These are phyloP conservation scores for Acacia acuminata DNA, from an alignment of 306 rosid species.

Conservation along the genomic window DNA sequence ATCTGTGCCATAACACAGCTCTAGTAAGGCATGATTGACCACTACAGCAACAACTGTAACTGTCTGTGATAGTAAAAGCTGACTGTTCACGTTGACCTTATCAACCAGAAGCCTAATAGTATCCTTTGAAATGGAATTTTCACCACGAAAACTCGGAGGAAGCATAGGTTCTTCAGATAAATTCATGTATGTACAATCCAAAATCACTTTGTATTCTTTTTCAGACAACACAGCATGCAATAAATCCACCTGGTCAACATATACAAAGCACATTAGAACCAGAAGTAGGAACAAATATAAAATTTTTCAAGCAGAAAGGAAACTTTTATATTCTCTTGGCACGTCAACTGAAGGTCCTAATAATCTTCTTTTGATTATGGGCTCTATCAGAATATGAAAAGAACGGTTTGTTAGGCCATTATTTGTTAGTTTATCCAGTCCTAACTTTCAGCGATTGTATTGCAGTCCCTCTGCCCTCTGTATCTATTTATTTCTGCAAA, in stretches of 20 bases:
- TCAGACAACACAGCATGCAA: slow-evolving; percentile 83
- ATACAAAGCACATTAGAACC: slow-evolving; percentile 27
- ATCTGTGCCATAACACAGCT: slow-evolving; percentile 73
- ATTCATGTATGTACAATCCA: slow-evolving; percentile 84
- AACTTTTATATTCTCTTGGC: neutral
- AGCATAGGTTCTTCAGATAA: slow-evolving; percentile 78
- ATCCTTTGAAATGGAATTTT: slow-evolving; percentile 69
- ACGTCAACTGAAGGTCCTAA: too few relatives aligned
- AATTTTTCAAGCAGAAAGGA: neutral
- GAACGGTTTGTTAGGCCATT: too few relatives aligned
- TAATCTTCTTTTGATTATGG: too few relatives aligned
- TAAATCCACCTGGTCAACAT: slow-evolving; percentile 72
- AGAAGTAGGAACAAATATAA: neutral
- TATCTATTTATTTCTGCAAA: too few relatives aligned
- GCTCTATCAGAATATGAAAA: too few relatives aligned
- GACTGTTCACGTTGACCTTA: slow-evolving; percentile 89
- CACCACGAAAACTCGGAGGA: slow-evolving; percentile 94
- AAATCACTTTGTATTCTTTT: slow-evolving; percentile 90
- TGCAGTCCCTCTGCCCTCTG: too few relatives aligned
- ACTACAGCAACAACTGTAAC: slow-evolving; percentile 77
- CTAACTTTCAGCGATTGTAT: too few relatives aligned
- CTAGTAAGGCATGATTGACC: slow-evolving; percentile 79
- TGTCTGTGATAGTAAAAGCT: slow-evolving; percentile 70
- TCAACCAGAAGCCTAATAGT: slow-evolving; percentile 80
- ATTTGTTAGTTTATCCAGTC: too few relatives aligned